Evolutionary conservation across 2,329 filamentous ascomycete genomes (phyloP), one percentile per base, ranked within the genome.

Genomic region (Amauroascus verrucosus): DNA sequence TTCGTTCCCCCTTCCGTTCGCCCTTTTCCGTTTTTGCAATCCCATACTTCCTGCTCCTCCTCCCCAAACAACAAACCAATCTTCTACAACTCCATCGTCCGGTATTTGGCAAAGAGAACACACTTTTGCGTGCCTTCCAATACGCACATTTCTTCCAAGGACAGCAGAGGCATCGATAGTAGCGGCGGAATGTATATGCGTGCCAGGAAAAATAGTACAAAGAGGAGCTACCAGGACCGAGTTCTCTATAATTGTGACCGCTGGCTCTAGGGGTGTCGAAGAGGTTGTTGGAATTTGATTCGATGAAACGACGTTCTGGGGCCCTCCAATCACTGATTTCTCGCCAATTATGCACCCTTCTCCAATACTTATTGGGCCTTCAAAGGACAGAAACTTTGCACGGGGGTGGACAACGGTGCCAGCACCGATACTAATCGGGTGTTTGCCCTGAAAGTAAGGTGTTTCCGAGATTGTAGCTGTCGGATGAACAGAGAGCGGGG

Each of bases 351-450:
- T 85, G 62, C 86, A 93, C 50, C 85, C 82, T 55, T 87, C 82
- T 24, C 90, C 89, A 56, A 95, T 80, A 26, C 83, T 82, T 60
- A 97, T 82, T 41, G 88, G 84, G 3, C 88, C 88, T 49, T 84
- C 77, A 54, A 82, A 82, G 7, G 91, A 85, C 63, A 89, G 86
- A 54, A 96, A 78, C 57, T 84, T 82, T 14, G 84, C 81, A 47
- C 90, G 86, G 1, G 93, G 90, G 63, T 97, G 91, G n/a, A 98
- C 72, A 6, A 96, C 80, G 2, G 82, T 84, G 63, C 88, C 83
- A 22, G 86, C 77, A 54, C 84, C 84, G 58, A 97, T 82, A 43
- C 81, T 84, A 58, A 98, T 87, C 1, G 82, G 83, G 65, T 94
- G 79, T 1, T 79, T 82, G 58, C 93, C 93, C 53, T 72, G 69